These are phyloP conservation scores for Symbiodinium natans DNA, from an alignment of 73 alveolate species.

Conservation along the genomic window DNA sequence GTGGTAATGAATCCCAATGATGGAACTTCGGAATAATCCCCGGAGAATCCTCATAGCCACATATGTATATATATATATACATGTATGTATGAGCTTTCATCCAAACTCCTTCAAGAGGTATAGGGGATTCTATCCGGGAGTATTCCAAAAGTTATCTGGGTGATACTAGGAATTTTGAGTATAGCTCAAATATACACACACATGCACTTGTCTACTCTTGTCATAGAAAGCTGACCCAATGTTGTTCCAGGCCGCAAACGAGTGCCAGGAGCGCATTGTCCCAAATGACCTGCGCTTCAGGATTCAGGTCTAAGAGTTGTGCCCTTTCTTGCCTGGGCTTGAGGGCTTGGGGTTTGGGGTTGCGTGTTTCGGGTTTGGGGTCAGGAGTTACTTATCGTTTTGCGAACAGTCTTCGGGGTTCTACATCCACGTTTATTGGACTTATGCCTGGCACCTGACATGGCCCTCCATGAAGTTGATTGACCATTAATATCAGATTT, in stretches of 20 bases:
- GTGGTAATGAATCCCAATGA: background rate
- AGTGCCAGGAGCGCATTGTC: background rate
- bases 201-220: background rate
- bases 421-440: background rate
- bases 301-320: background rate
- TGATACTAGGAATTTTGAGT: background rate
- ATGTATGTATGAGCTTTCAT: background rate
- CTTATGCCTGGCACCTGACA: too few relatives aligned
- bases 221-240: background rate
- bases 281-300: conserved; percentile 6
- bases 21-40: background rate
- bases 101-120: background rate
- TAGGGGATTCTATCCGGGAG: background rate
- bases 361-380: too few relatives aligned
- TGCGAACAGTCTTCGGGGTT: background rate
- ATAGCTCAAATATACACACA: background rate
- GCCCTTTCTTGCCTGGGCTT: too few relatives aligned
- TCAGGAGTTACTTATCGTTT: background rate
- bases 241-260: background rate
- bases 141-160: background rate
- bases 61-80: too few relatives aligned
- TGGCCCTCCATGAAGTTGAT: too few relatives aligned
- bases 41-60: background rate
- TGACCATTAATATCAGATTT: too few relatives aligned
- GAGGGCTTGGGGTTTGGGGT: too few relatives aligned